Conservation (phyloP, 805 yeast genomes). For the Teunomyces lycoperdinae region DNA sequence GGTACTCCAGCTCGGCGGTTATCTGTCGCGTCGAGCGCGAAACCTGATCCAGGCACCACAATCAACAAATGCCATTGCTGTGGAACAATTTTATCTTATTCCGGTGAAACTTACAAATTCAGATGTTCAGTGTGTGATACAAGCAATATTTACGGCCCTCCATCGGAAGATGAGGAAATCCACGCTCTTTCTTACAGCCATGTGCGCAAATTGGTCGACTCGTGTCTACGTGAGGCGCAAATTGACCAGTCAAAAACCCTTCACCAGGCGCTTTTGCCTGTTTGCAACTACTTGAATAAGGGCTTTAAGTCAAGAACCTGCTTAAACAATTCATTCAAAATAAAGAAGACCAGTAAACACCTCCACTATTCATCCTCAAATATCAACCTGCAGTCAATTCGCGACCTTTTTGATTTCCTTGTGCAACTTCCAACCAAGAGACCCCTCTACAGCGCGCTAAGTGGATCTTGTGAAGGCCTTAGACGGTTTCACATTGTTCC, state of each 20-base stretch:
- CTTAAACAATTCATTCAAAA: slow-evolving; percentile 56
- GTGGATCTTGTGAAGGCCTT: slow-evolving; percentile 50
- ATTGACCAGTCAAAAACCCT: slow-evolving; percentile 17
- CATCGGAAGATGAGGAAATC: slow-evolving; percentile 5
- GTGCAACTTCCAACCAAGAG: slow-evolving; percentile 54
- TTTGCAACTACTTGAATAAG: slow-evolving; percentile 45
- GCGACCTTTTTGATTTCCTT: slow-evolving; percentile 44
- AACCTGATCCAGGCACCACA: background rate
- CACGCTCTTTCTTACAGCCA: slow-evolving; percentile 25
- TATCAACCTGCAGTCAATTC: slow-evolving; percentile 48
- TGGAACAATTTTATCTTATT: background rate
- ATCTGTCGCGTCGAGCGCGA: background rate
- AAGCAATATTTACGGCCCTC: slow-evolving; percentile 30
- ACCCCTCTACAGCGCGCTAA: slow-evolving; percentile 56
- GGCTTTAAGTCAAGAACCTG: slow-evolving; percentile 48
- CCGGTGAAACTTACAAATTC: slow-evolving; percentile 30
- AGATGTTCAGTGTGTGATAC: slow-evolving; percentile 64
- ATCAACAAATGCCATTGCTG: slow-evolving; percentile 1
- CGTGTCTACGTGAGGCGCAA: slow-evolving; percentile 24
- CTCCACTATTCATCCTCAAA: slow-evolving; percentile 46
- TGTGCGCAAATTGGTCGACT: slow-evolving; percentile 32
- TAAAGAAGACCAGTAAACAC: slow-evolving; percentile 21
- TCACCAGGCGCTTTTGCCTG: slow-evolving; percentile 44
- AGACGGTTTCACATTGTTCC: slow-evolving; percentile 42
- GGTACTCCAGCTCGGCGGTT: background rate